Percentiles rank a stretch among this genome's conserved stretches.
phyloP scores from a whole-genome alignment of 371 early-diverging fungal species.

The Modicella reniformis region DNA sequence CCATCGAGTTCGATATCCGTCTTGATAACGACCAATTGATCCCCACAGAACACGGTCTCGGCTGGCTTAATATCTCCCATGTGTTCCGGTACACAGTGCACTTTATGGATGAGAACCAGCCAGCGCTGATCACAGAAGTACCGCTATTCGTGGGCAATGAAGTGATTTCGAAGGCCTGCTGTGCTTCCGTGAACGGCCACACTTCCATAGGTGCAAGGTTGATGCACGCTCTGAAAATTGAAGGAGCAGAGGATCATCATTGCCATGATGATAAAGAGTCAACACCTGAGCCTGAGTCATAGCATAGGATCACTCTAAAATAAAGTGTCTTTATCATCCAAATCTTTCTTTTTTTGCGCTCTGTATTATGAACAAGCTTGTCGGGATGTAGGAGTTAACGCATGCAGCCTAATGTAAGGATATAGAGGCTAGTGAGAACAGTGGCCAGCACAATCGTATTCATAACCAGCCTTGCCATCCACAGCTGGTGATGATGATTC shows the following conservation, averaged over 20 bases:
- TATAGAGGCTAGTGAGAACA: background rate
- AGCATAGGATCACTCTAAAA: background rate
- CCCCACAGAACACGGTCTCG: slow-evolving; percentile 47
- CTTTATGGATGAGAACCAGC: slow-evolving; percentile 41
- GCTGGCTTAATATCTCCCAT: slow-evolving; percentile 47
- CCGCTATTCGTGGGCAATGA: slow-evolving; percentile 48
- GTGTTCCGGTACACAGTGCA: slow-evolving; percentile 38
- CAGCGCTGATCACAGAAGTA: slow-evolving; percentile 31
- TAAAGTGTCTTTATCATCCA: background rate
- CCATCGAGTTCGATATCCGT: slow-evolving; percentile 40
- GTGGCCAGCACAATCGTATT: background rate
- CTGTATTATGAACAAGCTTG: too few species aligned
- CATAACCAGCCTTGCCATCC: background rate
- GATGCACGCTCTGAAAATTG: slow-evolving; percentile 27
- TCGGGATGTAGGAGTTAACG: too few species aligned
- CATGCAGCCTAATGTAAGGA: background rate
- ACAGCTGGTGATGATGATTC: background rate
- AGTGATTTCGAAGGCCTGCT: slow-evolving; percentile 15
- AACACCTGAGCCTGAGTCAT: slow-evolving; percentile 43
- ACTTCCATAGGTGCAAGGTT: slow-evolving; percentile 13
- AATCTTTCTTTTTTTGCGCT: background rate
- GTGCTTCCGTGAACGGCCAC: slow-evolving; percentile 12
- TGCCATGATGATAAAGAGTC: slow-evolving; percentile 20
- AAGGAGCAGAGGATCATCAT: slow-evolving; percentile 37
- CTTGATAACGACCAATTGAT: slow-evolving; percentile 48